phyloP scores from a whole-genome alignment of 208 protist species.

The Naegleria lovaniensis region DNA sequence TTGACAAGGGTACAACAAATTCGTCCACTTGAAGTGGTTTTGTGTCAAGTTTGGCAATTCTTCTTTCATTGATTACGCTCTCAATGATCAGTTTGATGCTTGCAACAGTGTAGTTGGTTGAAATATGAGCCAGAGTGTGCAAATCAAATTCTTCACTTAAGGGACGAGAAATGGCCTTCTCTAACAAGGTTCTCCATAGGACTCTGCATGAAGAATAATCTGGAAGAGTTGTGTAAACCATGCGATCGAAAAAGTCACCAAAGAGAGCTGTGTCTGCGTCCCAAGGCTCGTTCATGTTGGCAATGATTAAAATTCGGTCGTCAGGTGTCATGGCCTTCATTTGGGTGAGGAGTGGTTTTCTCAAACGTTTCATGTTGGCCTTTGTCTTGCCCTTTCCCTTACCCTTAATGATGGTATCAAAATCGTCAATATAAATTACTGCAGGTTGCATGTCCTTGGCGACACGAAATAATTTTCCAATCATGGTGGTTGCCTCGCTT shows the following conservation, averaged over 20 bases:
- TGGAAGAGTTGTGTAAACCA: constrained; percentile 65
- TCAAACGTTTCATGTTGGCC: constrained; percentile 69
- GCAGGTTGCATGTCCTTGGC: constrained; percentile 73
- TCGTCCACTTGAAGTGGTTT: constrained; percentile 58
- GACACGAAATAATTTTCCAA: constrained; percentile 77
- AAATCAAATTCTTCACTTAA: constrained; percentile 42
- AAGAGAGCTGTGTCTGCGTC: constrained; percentile 55
- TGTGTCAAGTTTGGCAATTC: constrained; percentile 61
- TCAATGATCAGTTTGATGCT: constrained; percentile 56
- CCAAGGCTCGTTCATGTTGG: constrained; percentile 62
- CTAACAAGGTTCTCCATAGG: constrained; percentile 60
- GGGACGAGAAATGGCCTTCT: constrained; percentile 21
- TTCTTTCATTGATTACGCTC: constrained; percentile 56
- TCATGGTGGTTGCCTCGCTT: constrained; percentile 56
- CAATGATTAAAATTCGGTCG: constrained; percentile 80
- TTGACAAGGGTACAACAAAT: constrained; percentile 64
- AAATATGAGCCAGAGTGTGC: constrained; percentile 63
- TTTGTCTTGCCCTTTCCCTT: constrained; percentile 47
- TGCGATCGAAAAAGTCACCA: constrained; percentile 59
- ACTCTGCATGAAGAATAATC: constrained; percentile 71
- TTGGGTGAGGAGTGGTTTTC: constrained; percentile 71
- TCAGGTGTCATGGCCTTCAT: constrained; percentile 55
- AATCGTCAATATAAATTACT: constrained; percentile 82
- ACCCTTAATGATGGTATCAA: constrained; percentile 72
- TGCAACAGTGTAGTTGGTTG: constrained; percentile 60